Base-by-base conservation (phyloP, 2,329 filamentous ascomycete genomes). In the Scedosporium dehoogii region DNA sequence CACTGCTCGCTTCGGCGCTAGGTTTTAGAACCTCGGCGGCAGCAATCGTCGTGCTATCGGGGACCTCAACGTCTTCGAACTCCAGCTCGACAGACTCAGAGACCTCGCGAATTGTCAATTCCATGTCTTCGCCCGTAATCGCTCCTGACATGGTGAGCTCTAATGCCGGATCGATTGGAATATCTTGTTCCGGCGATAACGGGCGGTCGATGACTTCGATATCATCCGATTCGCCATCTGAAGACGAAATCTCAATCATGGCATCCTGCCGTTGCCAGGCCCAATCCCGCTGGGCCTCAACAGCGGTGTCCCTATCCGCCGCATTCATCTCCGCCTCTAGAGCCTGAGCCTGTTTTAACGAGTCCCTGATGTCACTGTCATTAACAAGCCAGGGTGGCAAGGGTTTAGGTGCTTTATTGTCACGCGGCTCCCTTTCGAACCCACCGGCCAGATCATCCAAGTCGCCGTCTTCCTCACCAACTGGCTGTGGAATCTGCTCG, bases 321-420 rank as follows among this genome's bases (percentile, higher is more conserved):
- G 87, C 86, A 62, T 88, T 85, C 63, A 89, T 84, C 63, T 84
- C 81, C 21, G 64, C 74, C 58, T 87, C 83, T 58, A 72, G 78
- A 68, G 75, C 82, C 66, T 75, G 81, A 73, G 85, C 83, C 63
- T 84, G 81, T 67, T 81, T 83, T 64, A 86, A 73, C 27, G 81
- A 80, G 59, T 87, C 81, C 64, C 88, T 80, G 38, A 92, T 85
- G 63, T 92, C 89, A 1, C 81, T 79, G 5, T 85, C 74, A 65
- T 85, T 82, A 2, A 77, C 75, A 69, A 94, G 82, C 90, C 90
- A 94, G 0, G 90, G 90, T 1, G 90, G 90, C 6, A 93, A 70
- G 0, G 87, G 87, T n/a, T 77, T 79, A 1, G 82, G 77, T 3
- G 71, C 73, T 71, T 79, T 72, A 65, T 79, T 69, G 68, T 72